Evolutionary conservation across 257 asterid genomes (phyloP).

Genomic region (Solanum sejunctum): DNA sequence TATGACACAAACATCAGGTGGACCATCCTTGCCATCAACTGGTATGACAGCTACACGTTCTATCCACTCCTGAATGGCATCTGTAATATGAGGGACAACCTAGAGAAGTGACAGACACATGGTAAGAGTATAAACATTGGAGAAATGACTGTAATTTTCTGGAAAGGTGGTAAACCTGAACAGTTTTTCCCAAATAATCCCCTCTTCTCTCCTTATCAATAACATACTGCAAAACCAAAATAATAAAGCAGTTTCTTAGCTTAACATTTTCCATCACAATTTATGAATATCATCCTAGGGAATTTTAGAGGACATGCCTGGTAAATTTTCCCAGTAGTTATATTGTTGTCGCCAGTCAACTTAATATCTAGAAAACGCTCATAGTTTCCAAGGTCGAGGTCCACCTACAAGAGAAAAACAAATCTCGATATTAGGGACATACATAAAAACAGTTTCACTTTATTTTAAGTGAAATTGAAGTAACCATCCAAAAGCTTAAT

Average conservation of each 20-base stretch:
- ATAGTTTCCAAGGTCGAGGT: slow-evolving; percentile 94
- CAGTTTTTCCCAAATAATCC: slow-evolving; percentile 37
- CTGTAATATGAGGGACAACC: slow-evolving; percentile 46
- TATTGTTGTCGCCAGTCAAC: slow-evolving; percentile 72
- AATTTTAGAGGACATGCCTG: slow-evolving; percentile 37
- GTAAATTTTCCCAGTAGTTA: slow-evolving; percentile 86
- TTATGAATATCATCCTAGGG: not conserved
- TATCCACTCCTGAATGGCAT: slow-evolving; percentile 41
- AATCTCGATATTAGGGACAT: not conserved
- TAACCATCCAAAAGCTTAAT: not conserved
- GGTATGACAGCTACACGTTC: slow-evolving; percentile 34
- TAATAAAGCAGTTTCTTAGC: not conserved
- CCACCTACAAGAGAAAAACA: slow-evolving; percentile 53
- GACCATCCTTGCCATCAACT: slow-evolving; percentile 38
- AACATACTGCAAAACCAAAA: slow-evolving; percentile 15
- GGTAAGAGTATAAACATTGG: not conserved
- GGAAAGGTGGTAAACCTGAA: slow-evolving; percentile 21
- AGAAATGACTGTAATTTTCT: not conserved
- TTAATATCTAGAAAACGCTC: slow-evolving; percentile 81
- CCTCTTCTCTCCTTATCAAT: slow-evolving; percentile 40
- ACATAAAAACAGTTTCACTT: not conserved
- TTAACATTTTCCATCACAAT: not conserved
- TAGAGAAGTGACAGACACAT: not conserved
- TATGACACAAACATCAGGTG: slow-evolving; percentile 47
- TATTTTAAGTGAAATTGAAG: not conserved